These are phyloP conservation scores for Phytophthora hybrid DNA, from an alignment of 352 stramenopile genomes.

Conservation along the genomic window DNA sequence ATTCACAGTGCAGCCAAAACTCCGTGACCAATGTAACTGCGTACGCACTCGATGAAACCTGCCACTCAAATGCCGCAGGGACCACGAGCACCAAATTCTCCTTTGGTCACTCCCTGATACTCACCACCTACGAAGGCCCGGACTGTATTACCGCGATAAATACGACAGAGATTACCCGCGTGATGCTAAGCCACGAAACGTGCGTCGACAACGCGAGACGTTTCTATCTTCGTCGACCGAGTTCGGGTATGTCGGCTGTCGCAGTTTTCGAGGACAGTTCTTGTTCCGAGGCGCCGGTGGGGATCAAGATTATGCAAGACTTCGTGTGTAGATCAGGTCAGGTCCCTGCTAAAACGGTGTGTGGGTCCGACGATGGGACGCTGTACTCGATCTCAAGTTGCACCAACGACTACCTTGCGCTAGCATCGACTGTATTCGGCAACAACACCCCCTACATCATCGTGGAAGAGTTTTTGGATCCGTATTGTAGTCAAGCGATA, in stretches of 20 bases:
- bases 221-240: background rate
- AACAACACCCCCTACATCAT: conserved; percentile 12
- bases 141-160: background rate
- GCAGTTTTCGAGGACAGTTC: background rate
- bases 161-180: background rate
- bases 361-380: background rate
- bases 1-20: background rate
- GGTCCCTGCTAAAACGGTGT: background rate
- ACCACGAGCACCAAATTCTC: background rate
- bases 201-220: background rate
- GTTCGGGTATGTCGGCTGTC: background rate
- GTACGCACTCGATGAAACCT: background rate
- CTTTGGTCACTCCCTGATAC: background rate
- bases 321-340: background rate
- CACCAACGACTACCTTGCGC: conserved; percentile 2
- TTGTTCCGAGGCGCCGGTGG: background rate
- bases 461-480: background rate
- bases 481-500: background rate
- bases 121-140: background rate
- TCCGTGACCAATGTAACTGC: background rate
- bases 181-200: background rate
- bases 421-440: conserved; percentile 1
- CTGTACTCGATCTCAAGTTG: conserved; percentile 13
- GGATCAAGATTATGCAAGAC: conserved; percentile 2
- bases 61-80: background rate